A percentile compares a stretch with the other conserved stretches of the same genome.
Conservation (phyloP, 805 yeast species). For the Helenozyma rhizophorensis region DNA sequence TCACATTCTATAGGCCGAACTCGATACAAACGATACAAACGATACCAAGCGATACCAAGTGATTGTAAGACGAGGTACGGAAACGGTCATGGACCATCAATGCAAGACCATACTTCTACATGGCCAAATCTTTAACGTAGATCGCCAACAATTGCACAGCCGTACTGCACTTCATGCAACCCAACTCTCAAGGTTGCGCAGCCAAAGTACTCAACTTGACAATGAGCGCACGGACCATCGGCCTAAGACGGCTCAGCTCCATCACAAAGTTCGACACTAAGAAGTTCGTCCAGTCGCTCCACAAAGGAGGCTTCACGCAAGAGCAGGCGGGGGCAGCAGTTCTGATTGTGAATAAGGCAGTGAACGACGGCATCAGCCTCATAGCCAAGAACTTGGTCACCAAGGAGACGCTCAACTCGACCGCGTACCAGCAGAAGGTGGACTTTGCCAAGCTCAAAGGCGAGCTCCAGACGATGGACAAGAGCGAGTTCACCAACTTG, state of each 20-base stretch:
- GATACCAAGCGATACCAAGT: too few species aligned
- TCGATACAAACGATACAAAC: too few species aligned
- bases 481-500: constrained; percentile 74
- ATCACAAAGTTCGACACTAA: constrained; percentile 69
- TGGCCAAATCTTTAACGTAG: too few species aligned
- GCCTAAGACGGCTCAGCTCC: constrained; percentile 16
- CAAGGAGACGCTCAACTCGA: constrained; percentile 73
- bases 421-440: constrained; percentile 93
- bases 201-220: too few species aligned
- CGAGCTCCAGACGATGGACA: constrained; percentile 83
- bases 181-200: too few species aligned
- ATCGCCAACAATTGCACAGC: too few species aligned
- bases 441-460: constrained; percentile 94
- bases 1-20: too few species aligned
- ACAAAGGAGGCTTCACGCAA: constrained; percentile 63
- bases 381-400: constrained; percentile 78
- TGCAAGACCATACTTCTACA: too few species aligned
- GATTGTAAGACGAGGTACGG: too few species aligned
- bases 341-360: constrained; percentile 63
- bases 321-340: constrained; percentile 81
- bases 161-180: too few species aligned
- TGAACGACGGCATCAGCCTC: constrained; percentile 74
- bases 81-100: too few species aligned
- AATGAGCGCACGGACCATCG: too few species aligned
- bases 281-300: constrained; percentile 60